Conservation (phyloP, 441 rosid species). For the Eruca vesicaria region DNA sequence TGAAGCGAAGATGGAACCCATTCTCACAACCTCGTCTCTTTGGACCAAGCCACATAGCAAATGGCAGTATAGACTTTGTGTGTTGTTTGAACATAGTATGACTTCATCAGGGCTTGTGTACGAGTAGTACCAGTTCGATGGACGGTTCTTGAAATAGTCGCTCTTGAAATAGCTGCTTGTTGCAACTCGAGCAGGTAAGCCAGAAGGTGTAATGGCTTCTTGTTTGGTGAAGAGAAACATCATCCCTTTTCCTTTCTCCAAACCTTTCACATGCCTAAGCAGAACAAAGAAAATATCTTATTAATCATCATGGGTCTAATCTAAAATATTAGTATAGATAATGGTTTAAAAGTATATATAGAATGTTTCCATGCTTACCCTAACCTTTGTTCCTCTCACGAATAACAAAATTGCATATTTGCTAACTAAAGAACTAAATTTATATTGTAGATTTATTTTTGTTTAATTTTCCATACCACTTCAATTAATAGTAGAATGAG, state of each 20-base stretch:
- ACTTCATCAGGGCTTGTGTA: slow-evolving; percentile 72
- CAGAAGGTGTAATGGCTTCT: slow-evolving; percentile 57
- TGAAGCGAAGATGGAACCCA: slow-evolving; percentile 72
- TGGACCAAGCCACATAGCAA: slow-evolving; percentile 63
- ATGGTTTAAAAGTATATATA: not conserved
- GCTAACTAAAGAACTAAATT: not conserved
- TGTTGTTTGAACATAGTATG: slow-evolving; percentile 61
- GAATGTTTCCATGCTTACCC: not conserved
- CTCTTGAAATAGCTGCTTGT: slow-evolving; percentile 63
- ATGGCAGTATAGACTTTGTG: slow-evolving; percentile 72
- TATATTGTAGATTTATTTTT: not conserved
- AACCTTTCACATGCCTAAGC: not conserved
- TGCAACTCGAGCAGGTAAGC: slow-evolving; percentile 65
- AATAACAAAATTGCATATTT: not conserved
- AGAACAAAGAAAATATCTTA: not conserved
- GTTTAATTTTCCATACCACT: not conserved
- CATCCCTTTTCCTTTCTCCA: not conserved
- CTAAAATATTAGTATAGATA: not conserved
- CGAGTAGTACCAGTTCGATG: slow-evolving; percentile 52
- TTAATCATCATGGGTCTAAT: not conserved
- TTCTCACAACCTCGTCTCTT: slow-evolving; percentile 56
- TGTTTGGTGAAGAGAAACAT: slow-evolving; percentile 38
- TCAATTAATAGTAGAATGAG: not conserved
- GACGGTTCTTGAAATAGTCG: slow-evolving; percentile 52
- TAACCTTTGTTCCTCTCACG: not conserved